Base-by-base conservation (phyloP, 2,329 filamentous ascomycete species). In the Sordariomycetes sp. region DNA sequence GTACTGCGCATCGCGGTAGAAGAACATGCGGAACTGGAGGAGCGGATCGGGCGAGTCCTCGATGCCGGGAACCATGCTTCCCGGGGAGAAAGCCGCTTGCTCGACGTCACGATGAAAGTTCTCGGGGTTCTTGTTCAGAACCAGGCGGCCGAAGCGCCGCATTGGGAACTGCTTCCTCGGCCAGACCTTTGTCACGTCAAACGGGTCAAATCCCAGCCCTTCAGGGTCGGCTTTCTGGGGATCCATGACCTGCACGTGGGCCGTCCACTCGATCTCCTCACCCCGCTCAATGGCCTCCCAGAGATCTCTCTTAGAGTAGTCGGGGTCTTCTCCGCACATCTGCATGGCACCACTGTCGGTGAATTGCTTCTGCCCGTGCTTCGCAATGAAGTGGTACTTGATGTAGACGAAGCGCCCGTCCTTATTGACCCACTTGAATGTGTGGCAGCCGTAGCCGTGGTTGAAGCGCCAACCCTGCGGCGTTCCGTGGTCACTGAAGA, bases 81-180 rank as follows among this genome's bases (percentile, higher is more conserved):
- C 72, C 2, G 86, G 90, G 49, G 81, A 87, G 57, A 92, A 93
- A 2, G 85, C 84, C 2, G 79, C 75, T 57, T 93, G 86, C 60
- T 93, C 86, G 0, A 79, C 86, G 54, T 92, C 74, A 0, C 84
- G 66, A 58, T 92, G 92, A 61, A 73, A 92, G 50, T 93, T 84
- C 42, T 90, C 83, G 2, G 82, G 67, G 39, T 86, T 90, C 34
- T 73, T 72, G 64, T 92, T 88, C 5, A 93, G 69, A 50, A 88
- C 79, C 1, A 93, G 52, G 54, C 88, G 74, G 24, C 84, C 86
- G 36, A 93, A 83, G 49, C 86, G 84, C 7, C 81, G 72, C 14
- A 90, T 68, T 0, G 85, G 85, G 0, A 87, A 64, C 0, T 78
- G 58, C 9, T 88, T 81, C 49, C 92, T 82, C 0, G 85, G 86